Conservation (phyloP, 345 rosid species). For the Eucalyptus curtisii region DNA sequence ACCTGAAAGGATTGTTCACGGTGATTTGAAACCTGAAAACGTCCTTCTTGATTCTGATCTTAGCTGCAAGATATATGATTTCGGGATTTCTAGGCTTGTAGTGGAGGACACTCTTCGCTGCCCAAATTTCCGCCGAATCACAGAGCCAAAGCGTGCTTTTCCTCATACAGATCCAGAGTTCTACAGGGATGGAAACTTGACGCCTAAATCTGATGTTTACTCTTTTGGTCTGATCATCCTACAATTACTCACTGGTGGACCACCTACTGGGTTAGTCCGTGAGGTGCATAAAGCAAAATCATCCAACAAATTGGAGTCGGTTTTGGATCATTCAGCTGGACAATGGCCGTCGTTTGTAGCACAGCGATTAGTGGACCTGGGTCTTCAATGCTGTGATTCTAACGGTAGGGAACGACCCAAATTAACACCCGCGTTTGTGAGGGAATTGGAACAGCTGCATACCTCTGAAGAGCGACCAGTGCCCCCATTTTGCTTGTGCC, state of each 20-base stretch:
- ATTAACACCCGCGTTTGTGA: constrained; percentile 45
- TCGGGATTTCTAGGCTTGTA: constrained; percentile 50
- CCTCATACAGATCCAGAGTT: constrained; percentile 61
- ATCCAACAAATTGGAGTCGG: constrained; percentile 17
- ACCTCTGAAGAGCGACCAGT: constrained; percentile 39
- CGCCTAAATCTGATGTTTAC: constrained; percentile 49
- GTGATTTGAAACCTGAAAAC: constrained; percentile 63
- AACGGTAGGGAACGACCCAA: constrained; percentile 41
- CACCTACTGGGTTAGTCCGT: constrained; percentile 34
- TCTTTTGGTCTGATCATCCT: constrained; percentile 53
- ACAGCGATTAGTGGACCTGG: constrained; percentile 31
- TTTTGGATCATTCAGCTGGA: constrained; percentile 61
- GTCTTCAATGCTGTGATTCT: constrained; percentile 49
- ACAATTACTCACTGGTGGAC: constrained; percentile 54
- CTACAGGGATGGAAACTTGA: constrained; percentile 36
- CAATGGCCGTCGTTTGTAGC: constrained; percentile 51
- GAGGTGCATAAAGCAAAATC: constrained; percentile 40
- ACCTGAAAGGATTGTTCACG: constrained; percentile 65
- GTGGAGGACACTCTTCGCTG: constrained; percentile 22
- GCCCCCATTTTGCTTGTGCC: constrained; percentile 62
- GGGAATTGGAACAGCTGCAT: constrained; percentile 54
- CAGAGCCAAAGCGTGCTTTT: constrained; percentile 40
- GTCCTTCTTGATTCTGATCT: constrained; percentile 54
- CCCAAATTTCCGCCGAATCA: constrained; percentile 21
- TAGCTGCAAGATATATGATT: constrained; percentile 62